Evolutionary conservation across 1,139 yeast genomes (phyloP).

Genomic region (Pichia norvegensis): DNA sequence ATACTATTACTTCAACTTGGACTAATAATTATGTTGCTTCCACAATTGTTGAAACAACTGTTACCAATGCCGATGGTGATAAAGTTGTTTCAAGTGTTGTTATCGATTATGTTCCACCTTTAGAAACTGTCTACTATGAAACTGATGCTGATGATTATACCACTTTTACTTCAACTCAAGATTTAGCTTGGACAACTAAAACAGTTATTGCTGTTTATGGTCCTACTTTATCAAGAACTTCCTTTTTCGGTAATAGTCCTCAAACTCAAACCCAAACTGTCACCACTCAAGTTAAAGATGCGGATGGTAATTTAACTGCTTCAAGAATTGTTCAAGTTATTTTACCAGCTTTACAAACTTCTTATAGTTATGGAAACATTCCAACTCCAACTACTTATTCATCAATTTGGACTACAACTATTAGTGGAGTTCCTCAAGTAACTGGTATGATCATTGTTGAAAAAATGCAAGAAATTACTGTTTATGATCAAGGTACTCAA

Average conservation of each 20-base stretch:
- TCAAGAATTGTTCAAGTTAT: slow-evolving; percentile 3
- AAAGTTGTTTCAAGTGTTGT: slow-evolving; percentile 1
- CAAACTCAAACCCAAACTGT: slow-evolving; percentile 1
- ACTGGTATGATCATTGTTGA: slow-evolving; percentile 6
- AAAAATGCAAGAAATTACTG: background rate
- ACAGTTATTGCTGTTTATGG: slow-evolving; percentile 5
- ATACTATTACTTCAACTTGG: slow-evolving; percentile 6
- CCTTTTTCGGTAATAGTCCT: background rate
- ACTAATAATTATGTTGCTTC: background rate
- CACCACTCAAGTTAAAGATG: background rate
- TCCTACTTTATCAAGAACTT: slow-evolving; percentile 7
- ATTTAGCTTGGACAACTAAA: background rate
- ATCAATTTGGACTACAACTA: slow-evolving; percentile 2
- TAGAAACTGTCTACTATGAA: slow-evolving; percentile 1
- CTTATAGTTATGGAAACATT: slow-evolving; percentile 1
- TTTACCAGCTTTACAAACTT: slow-evolving; percentile 5
- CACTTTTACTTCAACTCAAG: background rate
- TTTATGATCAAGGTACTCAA: background rate
- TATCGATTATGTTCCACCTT: slow-evolving; percentile 1
- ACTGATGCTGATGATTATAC: background rate
- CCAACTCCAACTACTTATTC: slow-evolving; percentile 4
- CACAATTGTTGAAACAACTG: background rate
- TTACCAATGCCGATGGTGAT: slow-evolving; percentile 2
- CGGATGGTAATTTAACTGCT: background rate
- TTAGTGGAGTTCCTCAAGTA: background rate